Evolutionary conservation across 192 early-diverging fungal genomes (phyloP), one percentile per base, ranked within the genome.

Genomic region (Linnemannia zychae): DNA sequence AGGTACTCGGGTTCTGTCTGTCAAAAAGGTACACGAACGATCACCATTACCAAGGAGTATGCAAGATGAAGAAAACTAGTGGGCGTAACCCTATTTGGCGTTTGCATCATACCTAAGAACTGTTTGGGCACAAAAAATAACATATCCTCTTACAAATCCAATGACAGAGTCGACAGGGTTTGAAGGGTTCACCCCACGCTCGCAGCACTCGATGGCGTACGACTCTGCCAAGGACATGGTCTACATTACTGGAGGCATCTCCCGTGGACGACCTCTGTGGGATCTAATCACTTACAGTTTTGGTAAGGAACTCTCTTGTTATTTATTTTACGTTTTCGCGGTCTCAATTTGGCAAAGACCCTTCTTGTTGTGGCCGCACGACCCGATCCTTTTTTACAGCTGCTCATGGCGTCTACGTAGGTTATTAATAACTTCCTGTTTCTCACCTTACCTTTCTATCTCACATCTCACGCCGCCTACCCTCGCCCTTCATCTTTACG

Each of bases 201-300:
- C 80, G 7, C 81, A 82, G 24, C 86, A 87, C 20, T 71, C 79
- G 1, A 82, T 82, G 77, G 86, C 86, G 17, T 87, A 87, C 40
- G 86, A 87, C 44, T 22, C 72, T 22, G 67, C 2, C 48, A 81
- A 82, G 70, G 86, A 87, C 31, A 72, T 83, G 65, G 81, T 83
- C 40, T 79, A 79, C 57, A 78, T 87, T 44, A 82, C 50, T 18
- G 86, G 86, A 53, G 86, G 86, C 9, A 87, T 52, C 44, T 37
- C 2, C 20, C 20, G 13, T 7, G 76, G 18, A 17, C 22, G 40
- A 47, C 46, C 11, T 0, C 67, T 72, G 20, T 40, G n/a, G 33
- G 77, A 79, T 24, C 4, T 76, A 7, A 57, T 85, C 46, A 76
- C 83, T 3, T 85, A 79, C 33, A 60, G 63, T 1, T 87, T 81